Evolutionary conservation across 1,284 basidiomycete species (phyloP).

Genomic region (Athelia psychrophila): DNA sequence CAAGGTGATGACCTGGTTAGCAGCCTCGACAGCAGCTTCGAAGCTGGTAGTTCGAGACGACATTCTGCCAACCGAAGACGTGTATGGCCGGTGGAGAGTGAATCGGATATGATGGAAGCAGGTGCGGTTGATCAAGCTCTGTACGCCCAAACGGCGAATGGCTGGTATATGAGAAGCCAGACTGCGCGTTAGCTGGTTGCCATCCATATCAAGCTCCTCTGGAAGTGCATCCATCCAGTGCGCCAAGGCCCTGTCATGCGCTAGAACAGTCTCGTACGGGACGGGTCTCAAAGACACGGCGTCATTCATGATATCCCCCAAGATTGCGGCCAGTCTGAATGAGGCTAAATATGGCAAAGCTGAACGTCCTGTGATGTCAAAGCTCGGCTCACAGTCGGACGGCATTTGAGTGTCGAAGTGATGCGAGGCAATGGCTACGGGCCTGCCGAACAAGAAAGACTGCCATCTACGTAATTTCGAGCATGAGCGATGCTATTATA

Average conservation of each 20-base stretch:
- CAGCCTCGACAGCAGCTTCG: conserved; percentile 69
- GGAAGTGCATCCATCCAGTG: conserved; percentile 75
- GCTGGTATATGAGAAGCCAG: conserved; percentile 56
- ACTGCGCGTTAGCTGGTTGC: conserved; percentile 64
- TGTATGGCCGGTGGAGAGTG: conserved; percentile 76
- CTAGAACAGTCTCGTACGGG: conserved; percentile 67
- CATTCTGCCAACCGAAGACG: conserved; percentile 33
- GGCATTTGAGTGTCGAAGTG: conserved; percentile 79
- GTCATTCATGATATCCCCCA: conserved; percentile 81
- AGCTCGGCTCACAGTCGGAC: conserved; percentile 53
- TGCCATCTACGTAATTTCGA: conserved; percentile 58
- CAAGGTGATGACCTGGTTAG: conserved; percentile 73
- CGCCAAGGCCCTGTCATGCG: conserved; percentile 62
- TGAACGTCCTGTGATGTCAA: conserved; percentile 60
- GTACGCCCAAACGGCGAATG: conserved; percentile 63
- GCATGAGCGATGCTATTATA: conserved; percentile 10
- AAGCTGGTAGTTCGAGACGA: conserved; percentile 49
- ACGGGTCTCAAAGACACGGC: conserved; percentile 74
- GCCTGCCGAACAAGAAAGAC: conserved; percentile 81
- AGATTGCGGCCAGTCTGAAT: conserved; percentile 69
- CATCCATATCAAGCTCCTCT: conserved; percentile 68
- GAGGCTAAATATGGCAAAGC: conserved; percentile 72
- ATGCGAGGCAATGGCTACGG: conserved; percentile 66
- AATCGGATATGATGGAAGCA: conserved; percentile 79
- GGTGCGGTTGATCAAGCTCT: conserved; percentile 73